A percentile compares a stretch with the other conserved stretches of the same genome.
Evolutionary conservation across 345 rosid species (phyloP).

Genomic region (Syzygium grande): DNA sequence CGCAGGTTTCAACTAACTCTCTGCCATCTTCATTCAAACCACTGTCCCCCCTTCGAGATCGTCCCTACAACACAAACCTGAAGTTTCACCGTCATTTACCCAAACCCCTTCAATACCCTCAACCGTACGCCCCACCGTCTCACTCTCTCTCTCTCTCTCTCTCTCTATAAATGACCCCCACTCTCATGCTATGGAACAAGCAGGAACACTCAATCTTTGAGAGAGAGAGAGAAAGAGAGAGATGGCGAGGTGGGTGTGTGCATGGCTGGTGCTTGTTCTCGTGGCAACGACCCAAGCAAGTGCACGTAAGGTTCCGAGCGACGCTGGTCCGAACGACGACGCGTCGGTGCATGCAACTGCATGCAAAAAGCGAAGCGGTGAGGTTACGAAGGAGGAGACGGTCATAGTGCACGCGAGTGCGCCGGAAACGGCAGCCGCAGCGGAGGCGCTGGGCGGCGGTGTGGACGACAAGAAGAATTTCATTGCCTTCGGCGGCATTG

Average conservation of each 20-base stretch:
- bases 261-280: neutral
- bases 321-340: neutral
- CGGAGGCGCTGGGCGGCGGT: constrained; percentile 28
- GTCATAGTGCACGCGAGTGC: neutral
- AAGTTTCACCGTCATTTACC: neutral
- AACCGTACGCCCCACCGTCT: neutral
- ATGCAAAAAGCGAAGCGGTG: neutral
- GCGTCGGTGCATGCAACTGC: neutral
- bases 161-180: neutral
- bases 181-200: neutral
- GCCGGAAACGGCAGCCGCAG: constrained; percentile 13
- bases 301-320: neutral
- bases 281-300: neutral
- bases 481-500: constrained; percentile 45
- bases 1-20: neutral
- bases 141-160: neutral
- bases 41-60: neutral
- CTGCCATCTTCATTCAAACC: neutral
- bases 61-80: neutral
- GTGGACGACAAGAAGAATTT: constrained; percentile 54
- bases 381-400: neutral
- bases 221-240: neutral
- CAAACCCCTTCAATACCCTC: neutral
- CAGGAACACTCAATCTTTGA: neutral
- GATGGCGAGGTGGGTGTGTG: neutral